phyloP scores from a whole-genome alignment of 441 rosid species.

The Omphalea diandra region DNA sequence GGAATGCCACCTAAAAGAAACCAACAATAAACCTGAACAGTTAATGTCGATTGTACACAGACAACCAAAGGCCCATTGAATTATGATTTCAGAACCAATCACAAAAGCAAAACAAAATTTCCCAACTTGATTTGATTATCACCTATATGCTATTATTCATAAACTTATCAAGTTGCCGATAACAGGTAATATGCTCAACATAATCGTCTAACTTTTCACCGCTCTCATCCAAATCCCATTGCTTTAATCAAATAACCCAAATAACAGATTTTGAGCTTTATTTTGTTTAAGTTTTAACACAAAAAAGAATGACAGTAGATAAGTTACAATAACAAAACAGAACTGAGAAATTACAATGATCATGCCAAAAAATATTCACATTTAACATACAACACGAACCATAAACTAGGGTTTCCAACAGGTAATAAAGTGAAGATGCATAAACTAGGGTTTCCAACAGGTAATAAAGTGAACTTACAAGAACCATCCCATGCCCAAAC shows the following conservation, averaged over 20 bases:
- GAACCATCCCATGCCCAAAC: conserved; percentile 89
- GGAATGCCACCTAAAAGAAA: conserved; percentile 84
- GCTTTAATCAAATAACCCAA: neutral
- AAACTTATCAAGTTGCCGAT: neutral
- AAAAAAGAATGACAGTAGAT: neutral
- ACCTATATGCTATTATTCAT: too few relatives aligned
- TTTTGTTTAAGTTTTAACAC: neutral
- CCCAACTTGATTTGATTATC: too few relatives aligned
- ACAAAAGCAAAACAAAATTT: neutral
- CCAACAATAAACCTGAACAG: conserved; percentile 63
- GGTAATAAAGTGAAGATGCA: neutral
- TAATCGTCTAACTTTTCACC: neutral
- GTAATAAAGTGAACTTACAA: conserved; percentile 47
- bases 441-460: neutral
- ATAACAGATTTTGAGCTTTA: neutral
- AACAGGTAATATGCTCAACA: neutral
- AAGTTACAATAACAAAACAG: neutral
- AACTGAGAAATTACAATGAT: neutral
- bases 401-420: neutral
- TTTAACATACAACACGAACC: neutral
- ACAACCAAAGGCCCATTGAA: neutral
- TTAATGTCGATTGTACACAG: neutral
- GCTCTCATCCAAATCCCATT: neutral
- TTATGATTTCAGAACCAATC: neutral
- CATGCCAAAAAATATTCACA: neutral